Conservation (phyloP, 371 early-diverging fungal genomes). For the Chytridiales sp. region DNA sequence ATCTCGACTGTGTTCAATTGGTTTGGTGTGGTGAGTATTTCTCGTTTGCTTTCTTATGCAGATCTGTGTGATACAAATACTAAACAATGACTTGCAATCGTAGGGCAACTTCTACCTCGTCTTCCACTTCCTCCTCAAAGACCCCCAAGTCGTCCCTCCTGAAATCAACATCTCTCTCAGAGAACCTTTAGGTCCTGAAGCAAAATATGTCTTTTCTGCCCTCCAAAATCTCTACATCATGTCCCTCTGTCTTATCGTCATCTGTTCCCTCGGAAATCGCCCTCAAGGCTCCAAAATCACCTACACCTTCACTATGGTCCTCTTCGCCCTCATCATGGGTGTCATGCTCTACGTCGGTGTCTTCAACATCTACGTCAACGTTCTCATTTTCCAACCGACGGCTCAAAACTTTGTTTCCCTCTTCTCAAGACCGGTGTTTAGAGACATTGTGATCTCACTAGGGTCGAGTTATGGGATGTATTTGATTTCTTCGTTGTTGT, state of each 20-base stretch:
- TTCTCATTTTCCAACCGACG: too few species aligned
- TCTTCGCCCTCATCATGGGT: slow-evolving; percentile 75
- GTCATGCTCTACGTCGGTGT: slow-evolving; percentile 59
- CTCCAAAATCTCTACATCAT: slow-evolving; percentile 72
- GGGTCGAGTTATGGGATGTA: slow-evolving; percentile 86
- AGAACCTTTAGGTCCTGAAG: slow-evolving; percentile 21
- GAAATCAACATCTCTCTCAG: background rate
- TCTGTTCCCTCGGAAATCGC: slow-evolving; percentile 87
- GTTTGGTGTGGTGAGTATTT: slow-evolving; percentile 66
- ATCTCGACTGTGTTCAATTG: slow-evolving; percentile 68
- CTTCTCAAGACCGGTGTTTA: slow-evolving; percentile 48
- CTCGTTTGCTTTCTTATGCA: slow-evolving; percentile 11
- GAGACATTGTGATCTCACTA: slow-evolving; percentile 76
- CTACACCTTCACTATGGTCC: slow-evolving; percentile 60
- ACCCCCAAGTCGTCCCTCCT: too few species aligned
- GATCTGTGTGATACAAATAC: background rate
- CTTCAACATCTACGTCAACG: slow-evolving; percentile 54
- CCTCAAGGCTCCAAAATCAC: slow-evolving; percentile 83
- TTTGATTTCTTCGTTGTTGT: slow-evolving; percentile 69
- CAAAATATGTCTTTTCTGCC: slow-evolving; percentile 34
- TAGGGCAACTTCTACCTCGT: slow-evolving; percentile 83
- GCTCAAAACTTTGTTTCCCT: slow-evolving; percentile 11
- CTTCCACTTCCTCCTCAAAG: slow-evolving; percentile 80
- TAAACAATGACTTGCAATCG: background rate
- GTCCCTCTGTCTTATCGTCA: slow-evolving; percentile 73